phyloP scores from a whole-genome alignment of 768 basidiomycete genomes.

The Naganishia onofrii region DNA sequence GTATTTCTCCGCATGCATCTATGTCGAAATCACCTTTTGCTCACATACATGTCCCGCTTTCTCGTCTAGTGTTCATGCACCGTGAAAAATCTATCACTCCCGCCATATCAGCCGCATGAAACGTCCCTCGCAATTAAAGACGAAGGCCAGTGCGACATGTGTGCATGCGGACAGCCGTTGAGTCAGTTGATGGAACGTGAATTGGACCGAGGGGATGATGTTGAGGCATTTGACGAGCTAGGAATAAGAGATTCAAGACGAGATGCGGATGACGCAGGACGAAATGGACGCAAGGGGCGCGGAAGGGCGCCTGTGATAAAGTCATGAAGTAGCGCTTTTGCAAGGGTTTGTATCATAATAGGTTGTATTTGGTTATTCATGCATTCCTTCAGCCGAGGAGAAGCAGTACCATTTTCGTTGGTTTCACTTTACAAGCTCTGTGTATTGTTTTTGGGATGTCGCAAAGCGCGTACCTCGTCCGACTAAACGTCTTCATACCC shows the following conservation, averaged over 20 bases:
- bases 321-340: neutral
- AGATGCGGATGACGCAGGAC: neutral
- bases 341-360: neutral
- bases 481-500: no score
- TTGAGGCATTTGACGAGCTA: constrained; percentile 12
- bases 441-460: no score
- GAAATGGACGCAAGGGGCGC: constrained; percentile 12
- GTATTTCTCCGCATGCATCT: constrained; percentile 10
- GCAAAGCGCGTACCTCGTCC: no score
- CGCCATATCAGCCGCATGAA: constrained; percentile 26
- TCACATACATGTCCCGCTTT: no score
- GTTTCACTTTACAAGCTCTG: neutral
- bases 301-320: constrained; percentile 5
- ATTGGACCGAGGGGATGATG: constrained; percentile 20
- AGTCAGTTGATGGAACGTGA: constrained; percentile 30
- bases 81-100: constrained; percentile 25
- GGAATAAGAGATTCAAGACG: constrained; percentile 1
- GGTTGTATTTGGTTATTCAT: neutral
- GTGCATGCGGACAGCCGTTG: constrained; percentile 32
- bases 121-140: constrained; percentile 4
- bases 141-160: constrained; percentile 29
- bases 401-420: neutral
- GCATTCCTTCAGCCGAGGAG: neutral
- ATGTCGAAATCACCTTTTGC: neutral
- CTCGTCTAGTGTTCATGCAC: constrained; percentile 27